A percentile compares a stretch with the other conserved stretches of the same genome.
Evolutionary conservation across 371 early-diverging fungal genomes (phyloP).

Genomic region (Mucor irregularis): DNA sequence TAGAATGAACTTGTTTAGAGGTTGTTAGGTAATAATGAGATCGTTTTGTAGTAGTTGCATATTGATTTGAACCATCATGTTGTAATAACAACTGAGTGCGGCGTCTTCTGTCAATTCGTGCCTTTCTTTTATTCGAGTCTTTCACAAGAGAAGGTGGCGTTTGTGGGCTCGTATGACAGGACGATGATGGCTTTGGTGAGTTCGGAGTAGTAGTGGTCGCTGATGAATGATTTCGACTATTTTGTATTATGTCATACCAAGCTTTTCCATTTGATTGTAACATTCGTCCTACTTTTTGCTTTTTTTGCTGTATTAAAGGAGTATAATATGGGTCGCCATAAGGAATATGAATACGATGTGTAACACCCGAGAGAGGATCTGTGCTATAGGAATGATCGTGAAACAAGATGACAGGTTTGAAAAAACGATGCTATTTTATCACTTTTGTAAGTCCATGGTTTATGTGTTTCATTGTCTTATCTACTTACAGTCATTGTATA

Average conservation of each 20-base stretch:
- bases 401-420: slow-evolving; percentile 24
- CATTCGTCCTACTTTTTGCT: slow-evolving; percentile 16
- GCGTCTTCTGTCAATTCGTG: slow-evolving; percentile 1
- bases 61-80: slow-evolving; percentile 7
- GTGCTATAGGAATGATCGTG: slow-evolving; percentile 21
- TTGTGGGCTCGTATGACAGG: background rate
- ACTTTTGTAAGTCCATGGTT: too few relatives aligned
- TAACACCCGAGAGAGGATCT: slow-evolving; percentile 21
- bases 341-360: slow-evolving; percentile 28
- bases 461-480: background rate
- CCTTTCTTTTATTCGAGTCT: background rate
- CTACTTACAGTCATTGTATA: slow-evolving; percentile 13
- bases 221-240: too few relatives aligned
- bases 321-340: slow-evolving; percentile 17
- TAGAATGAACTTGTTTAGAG: background rate
- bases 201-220: too few relatives aligned
- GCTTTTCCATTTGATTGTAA: slow-evolving; percentile 14
- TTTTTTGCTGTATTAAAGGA: slow-evolving; percentile 18
- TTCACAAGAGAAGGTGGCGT: background rate
- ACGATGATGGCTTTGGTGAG: background rate
- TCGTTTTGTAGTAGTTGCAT: background rate
- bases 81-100: slow-evolving; percentile 7
- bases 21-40: background rate
- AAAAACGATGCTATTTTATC: slow-evolving; percentile 8
- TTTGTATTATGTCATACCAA: slow-evolving; percentile 16